Base-by-base conservation (phyloP, 106 monocot genomes). In the Iris macrosiphon region DNA sequence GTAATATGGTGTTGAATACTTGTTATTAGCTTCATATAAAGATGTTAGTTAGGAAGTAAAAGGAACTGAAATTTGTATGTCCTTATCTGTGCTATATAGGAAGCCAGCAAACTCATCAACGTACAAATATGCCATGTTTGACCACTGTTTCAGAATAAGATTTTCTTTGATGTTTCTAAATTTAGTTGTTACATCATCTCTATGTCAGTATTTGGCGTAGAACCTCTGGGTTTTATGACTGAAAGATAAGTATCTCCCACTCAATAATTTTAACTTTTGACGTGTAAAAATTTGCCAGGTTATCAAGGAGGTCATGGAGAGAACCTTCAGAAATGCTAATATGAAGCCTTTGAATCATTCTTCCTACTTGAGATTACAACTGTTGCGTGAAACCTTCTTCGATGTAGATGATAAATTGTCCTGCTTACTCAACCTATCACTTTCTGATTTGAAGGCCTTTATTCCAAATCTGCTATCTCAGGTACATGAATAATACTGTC, bases 271-370 rank as follows among this genome's bases (percentile, higher is more conserved):
- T 25, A 28, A 27, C 9, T 64, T 0, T 18, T 51, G 5, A 0
- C 19, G 30, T 33, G 26, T 17, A 13, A 7, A 40, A 44, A 21
- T 57, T 59, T 51, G 25, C 13, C 59, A 96, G 96, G 90, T 87
- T 64, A 87, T 96, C 23, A 96, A 87, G 60, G 96, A 96, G 47
- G 82, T 87, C 35, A 80, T 86, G 86, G 82, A 83, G 49, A 86
- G 96, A 78, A 59, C 77, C 4, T 85, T 72, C 55, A 86, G 72
- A 75, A 96, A 96, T 48, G 56, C 77, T 7, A 96, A 96, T 61
- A 83, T 96, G 76, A 90, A 86, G 35, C 96, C 96, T 52, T 69
- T 76, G 58, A 80, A 57, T 68, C 86, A 96, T 70, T 82, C 96
- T 7, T 52, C 90, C 49, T 86, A 96, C 65, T 74, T 86, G 77